Evolutionary conservation across 108 stramenopile species (phyloP).

Genomic region (Halocafeteria seosinensis): DNA sequence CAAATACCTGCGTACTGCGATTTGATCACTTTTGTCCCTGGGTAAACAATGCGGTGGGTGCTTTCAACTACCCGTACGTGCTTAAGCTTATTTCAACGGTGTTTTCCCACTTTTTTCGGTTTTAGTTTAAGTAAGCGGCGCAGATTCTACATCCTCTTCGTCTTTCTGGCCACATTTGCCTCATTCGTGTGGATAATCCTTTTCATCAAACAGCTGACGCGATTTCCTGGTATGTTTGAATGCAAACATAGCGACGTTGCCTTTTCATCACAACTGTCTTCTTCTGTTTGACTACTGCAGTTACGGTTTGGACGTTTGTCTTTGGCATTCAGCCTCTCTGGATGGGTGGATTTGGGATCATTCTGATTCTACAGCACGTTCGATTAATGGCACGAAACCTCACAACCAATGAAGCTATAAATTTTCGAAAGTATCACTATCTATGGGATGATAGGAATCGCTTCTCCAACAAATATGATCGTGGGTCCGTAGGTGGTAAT

Average conservation of each 20-base stretch:
- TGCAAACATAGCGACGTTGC: background rate
- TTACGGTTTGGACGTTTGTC: too few species aligned
- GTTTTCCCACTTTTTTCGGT: too few species aligned
- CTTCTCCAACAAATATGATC: too few species aligned
- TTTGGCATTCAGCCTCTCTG: background rate
- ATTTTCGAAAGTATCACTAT: background rate
- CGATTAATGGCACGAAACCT: background rate
- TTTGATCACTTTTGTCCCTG: conserved; percentile 2
- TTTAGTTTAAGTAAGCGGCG: too few species aligned
- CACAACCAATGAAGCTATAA: background rate
- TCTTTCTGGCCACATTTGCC: background rate
- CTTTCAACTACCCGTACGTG: background rate
- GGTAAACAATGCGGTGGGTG: background rate
- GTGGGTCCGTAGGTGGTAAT: too few species aligned
- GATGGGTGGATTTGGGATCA: background rate
- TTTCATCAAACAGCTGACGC: background rate
- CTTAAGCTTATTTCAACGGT: too few species aligned
- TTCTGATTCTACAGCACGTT: background rate
- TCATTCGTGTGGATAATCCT: background rate
- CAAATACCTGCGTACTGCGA: background rate
- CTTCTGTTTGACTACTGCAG: too few species aligned
- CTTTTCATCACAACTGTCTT: background rate
- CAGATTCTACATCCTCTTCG: background rate
- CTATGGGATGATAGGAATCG: too few species aligned
- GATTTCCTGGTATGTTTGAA: too few species aligned